These are phyloP conservation scores for Scorias spongiosa DNA, from an alignment of 2,329 filamentous ascomycete genomes.

Conservation along the genomic window DNA sequence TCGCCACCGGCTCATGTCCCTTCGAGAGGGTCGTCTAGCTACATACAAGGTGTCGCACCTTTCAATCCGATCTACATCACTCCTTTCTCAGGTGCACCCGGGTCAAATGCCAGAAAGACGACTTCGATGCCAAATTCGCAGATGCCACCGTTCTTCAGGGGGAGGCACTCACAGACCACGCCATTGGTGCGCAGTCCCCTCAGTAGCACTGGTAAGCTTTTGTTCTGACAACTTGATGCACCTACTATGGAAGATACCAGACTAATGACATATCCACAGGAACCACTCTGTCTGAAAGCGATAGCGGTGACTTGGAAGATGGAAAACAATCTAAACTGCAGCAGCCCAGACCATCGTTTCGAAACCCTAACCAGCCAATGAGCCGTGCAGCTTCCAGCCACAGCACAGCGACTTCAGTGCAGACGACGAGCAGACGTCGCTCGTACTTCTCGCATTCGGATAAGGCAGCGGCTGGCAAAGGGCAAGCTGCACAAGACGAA, in stretches of 20 bases:
- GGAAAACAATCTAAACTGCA: slow-evolving; percentile 2
- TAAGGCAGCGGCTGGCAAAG: neutral
- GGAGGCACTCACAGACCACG: neutral
- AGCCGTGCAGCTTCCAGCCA: slow-evolving; percentile 4
- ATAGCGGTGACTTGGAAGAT: slow-evolving; percentile 8
- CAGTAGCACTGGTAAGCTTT: slow-evolving; percentile 13
- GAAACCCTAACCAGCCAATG: neutral
- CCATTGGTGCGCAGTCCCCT: slow-evolving; percentile 8
- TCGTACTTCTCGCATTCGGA: neutral
- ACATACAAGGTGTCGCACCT: neutral
- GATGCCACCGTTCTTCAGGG: neutral
- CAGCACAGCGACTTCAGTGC: slow-evolving; percentile 3
- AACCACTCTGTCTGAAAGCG: slow-evolving; percentile 11
- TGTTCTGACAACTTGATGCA: neutral
- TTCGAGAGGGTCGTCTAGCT: neutral
- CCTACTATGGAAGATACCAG: neutral
- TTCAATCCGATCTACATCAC: neutral
- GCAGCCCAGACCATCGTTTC: neutral
- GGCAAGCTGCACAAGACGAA: neutral
- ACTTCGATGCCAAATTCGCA: too few species aligned
- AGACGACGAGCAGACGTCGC: neutral
- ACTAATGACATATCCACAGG: slow-evolving; percentile 6
- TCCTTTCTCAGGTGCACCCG: neutral
- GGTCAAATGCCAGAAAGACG: neutral
- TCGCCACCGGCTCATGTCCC: neutral